Evolutionary conservation across 169 alveolate genomes (phyloP).

Genomic region (Eimeria praecox): DNA sequence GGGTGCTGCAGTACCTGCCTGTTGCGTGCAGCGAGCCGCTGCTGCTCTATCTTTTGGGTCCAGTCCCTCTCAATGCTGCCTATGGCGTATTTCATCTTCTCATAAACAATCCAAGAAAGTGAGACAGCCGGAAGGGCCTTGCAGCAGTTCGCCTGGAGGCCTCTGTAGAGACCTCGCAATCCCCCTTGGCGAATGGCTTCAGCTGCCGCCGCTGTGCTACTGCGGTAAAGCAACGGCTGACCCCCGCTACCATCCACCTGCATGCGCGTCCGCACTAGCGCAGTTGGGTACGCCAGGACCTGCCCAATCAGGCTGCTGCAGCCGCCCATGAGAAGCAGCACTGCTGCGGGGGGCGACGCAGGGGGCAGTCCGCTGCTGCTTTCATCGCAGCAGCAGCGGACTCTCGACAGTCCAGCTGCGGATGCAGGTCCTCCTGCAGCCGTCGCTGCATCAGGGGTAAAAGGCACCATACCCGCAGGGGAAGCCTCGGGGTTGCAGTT

Average conservation of each 20-base stretch:
- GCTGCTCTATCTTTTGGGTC: constrained; percentile 36
- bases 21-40: constrained; percentile 24
- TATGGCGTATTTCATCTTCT: constrained; percentile 76
- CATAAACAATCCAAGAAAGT: constrained; percentile 84
- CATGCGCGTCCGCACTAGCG: constrained; percentile 84
- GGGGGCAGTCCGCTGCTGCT: constrained; percentile 47
- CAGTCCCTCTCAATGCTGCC: constrained; percentile 58
- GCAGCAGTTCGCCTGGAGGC: constrained; percentile 82
- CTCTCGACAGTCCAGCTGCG: constrained; percentile 19
- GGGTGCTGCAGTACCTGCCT: constrained; percentile 4
- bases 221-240: constrained; percentile 57
- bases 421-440: constrained; percentile 14
- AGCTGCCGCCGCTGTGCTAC: constrained; percentile 71
- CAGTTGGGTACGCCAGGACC: constrained; percentile 82
- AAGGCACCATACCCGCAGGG: constrained; percentile 12
- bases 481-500: constrained; percentile 31
- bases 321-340: constrained; percentile 80
- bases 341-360: constrained; percentile 37
- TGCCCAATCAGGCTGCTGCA: constrained; percentile 82
- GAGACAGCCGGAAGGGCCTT: constrained; percentile 86
- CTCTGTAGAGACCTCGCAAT: constrained; percentile 79
- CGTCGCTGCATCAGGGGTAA: not conserved
- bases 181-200: constrained; percentile 81
- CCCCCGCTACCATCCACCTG: constrained; percentile 85
- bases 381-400: constrained; percentile 67